Base-by-base conservation (phyloP, 2,329 filamentous ascomycete genomes). In the Emydomyces testavorans region DNA sequence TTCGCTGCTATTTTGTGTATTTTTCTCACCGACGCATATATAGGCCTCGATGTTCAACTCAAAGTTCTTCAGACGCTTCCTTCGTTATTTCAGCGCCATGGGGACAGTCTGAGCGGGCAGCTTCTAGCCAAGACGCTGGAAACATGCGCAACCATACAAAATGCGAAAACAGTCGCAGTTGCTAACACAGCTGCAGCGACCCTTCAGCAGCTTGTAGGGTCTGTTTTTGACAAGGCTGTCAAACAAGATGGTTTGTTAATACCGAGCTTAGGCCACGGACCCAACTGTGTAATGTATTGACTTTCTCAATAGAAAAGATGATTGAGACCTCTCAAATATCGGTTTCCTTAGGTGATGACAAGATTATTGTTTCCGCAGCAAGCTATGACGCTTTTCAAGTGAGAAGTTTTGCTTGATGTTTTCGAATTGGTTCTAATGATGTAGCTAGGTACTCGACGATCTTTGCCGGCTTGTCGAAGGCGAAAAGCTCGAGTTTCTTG, bases 131-230 rank as follows among this genome's bases (percentile, higher is more conserved):
- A 79, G 7, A 79, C 85, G 0, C 69, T 98, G 55, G 89, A 94
- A 62, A 86, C 94, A 61, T 96, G 92, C 67, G 92, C 92, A 52
- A 83, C 86, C 43, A 69, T 98, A 41, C 89, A 96, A 66, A 83
- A 80, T 49, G 92, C 85, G 65, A 96, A 95, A 68, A 93, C 89
- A 68, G 80, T 82, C 21, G 88, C 94, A 44, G 88, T 98, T 57
- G 93, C 90, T 61, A 93, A 93, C 58, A 96, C 93, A 1, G 92
- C 92, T 7, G 87, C 90, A 21, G 92, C 92, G n/a, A 96, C 92
- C 1, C 71, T 98, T 46, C 90, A 95, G 65, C 92, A 96, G 64
- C 76, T 98, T 11, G 82, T 96, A 6, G 86, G 92, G 26, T 83
- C 85, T 0, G 84, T 94, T 0, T 96, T 95, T 65, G 92, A 96